Evolutionary conservation across 768 basidiomycete species (phyloP), one percentile per base, ranked within the genome.

Genomic region (Auricularia auricula-judae): DNA sequence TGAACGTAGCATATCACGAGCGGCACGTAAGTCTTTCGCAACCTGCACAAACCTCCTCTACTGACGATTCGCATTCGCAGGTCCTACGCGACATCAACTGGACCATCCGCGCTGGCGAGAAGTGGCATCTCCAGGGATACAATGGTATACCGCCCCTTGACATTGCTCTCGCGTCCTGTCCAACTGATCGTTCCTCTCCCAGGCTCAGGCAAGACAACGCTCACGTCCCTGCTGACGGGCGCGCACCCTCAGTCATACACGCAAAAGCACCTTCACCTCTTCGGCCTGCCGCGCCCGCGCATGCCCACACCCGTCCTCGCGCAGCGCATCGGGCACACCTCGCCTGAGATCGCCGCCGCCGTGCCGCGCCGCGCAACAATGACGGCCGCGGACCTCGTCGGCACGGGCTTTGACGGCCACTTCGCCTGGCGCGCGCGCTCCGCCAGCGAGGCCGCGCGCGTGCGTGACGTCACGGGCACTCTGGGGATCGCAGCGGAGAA

Each of bases 151-250:
- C 2, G 11, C 0, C 33, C 5, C 54, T 18, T 51, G 5, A n/a
- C 36, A 43, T 42, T 29, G 29, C 29, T 62, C 29, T 33, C 35
- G 36, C 7, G 36, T 60, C 23, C 8, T 58, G 35, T n/a, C 2
- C 3, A 4, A 18, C 23, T 4, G 58, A 42, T 42, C 8, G 39
- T 42, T 14, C 16, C 5, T 47, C 14, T 21, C 29, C 3, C 70
- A 91, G 91, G 96, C 56, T 93, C 92, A 0, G 96, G 96, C 16
- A 99, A 98, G 77, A 94, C 94, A 0, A 98, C 96, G 0, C 86
- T 98, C 4, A 80, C 98, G 23, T 86, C 95, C 18, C 74, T 98
- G 36, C 76, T 99, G 44, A 93, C 93, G 0, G 96, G 96, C 33
- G 93, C 96, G 72, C 96, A 98, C 73, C 96, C 96, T 0, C 91